Percentiles rank a stretch among this genome's conserved stretches.
These are phyloP conservation scores for Aspergillus ellipticus DNA, from an alignment of 495 filamentous ascomycete genomes.

Conservation along the genomic window DNA sequence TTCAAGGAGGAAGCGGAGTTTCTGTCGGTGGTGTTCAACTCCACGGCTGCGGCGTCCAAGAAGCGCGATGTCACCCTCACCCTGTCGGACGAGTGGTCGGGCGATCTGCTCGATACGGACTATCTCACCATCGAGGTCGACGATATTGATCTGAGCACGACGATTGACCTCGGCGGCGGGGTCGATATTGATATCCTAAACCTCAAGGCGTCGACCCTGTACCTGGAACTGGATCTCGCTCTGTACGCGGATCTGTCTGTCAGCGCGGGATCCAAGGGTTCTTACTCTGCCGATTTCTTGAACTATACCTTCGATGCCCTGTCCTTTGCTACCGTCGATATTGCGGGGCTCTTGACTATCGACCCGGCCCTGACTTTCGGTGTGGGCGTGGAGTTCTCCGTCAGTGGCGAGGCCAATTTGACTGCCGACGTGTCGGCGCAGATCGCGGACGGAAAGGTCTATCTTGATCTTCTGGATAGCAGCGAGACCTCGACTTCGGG, in stretches of 20 bases:
- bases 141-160: not conserved
- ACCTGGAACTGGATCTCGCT: not conserved
- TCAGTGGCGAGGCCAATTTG: not conserved
- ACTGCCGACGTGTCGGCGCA: not conserved
- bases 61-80: not conserved
- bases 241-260: not conserved
- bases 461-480: not conserved
- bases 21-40: not conserved
- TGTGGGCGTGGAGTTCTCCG: not conserved
- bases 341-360: not conserved
- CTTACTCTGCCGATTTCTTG: not conserved
- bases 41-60: not conserved
- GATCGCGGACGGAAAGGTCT: not conserved
- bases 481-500: not conserved
- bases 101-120: not conserved
- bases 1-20: not conserved
- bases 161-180: not conserved
- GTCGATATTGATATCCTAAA: not conserved
- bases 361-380: not conserved
- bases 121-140: not conserved
- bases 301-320: not conserved
- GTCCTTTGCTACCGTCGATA: not conserved
- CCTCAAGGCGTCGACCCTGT: not conserved
- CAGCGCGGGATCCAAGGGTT: not conserved
- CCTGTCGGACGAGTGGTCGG: not conserved